Evolutionary conservation across 305 asterid species (phyloP), one percentile per base, ranked within the genome.

Genomic region (Caryopteris hybrid): DNA sequence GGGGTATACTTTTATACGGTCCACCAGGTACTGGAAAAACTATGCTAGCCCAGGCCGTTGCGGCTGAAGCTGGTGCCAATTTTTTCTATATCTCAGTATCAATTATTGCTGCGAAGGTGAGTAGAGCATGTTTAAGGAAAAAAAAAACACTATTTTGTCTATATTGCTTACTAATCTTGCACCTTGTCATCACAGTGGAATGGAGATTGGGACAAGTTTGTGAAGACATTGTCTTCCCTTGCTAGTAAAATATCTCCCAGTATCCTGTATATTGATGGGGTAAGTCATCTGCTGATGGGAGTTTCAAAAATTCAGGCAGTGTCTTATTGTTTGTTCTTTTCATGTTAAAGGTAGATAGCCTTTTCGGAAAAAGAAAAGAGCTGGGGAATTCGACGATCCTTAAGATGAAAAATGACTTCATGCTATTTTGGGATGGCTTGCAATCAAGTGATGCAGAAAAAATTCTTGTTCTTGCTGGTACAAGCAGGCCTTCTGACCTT

Each of bases 391-490:
- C 75, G 67, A 74, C 71, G 27, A 78, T 72, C 75, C 72, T 79
- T 25, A 81, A 76, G 66, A 70, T 81, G 69, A 79, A 81, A 72
- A 78, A 79, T 61, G 86, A 78, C 34, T 75, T 78, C 51, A 79
- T 81, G 84, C 70, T 81, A 52, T 76, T 79, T 55, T 82, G 87
- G 87, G 87, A 82, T 69, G 83, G 85, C 12, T 66, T 79, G 69
- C 80, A 78, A 38, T 76, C 83, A 50, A 77, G 74, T 31, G 85
- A 77, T 42, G 69, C 75, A 17, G 87, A 82, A 58, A 66, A 82
- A 16, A 82, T 82, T 59, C 51, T 78, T 11, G 83, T 82, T 11
- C 85, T 82, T 68, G 87, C 84, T 74, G 85, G 85, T 23, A 82
- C 87, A 53, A 82, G 74, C 64, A 72, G 87, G 64, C 84, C 87